Conservation (phyloP, 129 eudicot genomes). For the Saussurea involucrata region DNA sequence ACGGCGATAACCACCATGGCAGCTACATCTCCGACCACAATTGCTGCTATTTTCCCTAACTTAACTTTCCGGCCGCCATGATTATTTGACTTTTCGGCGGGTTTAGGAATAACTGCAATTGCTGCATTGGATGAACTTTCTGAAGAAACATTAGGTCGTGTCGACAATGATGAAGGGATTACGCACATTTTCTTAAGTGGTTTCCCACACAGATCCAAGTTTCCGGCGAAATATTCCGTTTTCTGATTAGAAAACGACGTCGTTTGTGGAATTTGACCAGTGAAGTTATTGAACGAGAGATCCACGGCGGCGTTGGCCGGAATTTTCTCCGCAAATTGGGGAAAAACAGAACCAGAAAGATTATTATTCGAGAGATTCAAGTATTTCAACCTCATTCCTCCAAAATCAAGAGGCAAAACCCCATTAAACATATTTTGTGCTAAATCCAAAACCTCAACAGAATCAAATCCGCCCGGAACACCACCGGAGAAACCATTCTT, state of each 20-base stretch:
- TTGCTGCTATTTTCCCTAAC: slow-evolving; percentile 46
- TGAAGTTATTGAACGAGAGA: slow-evolving; percentile 64
- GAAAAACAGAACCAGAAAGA: slow-evolving; percentile 49
- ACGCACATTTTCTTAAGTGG: slow-evolving; percentile 57
- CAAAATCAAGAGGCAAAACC: slow-evolving; percentile 53
- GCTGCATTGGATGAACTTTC: slow-evolving; percentile 25
- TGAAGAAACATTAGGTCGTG: slow-evolving; percentile 46
- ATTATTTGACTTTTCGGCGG: slow-evolving; percentile 16
- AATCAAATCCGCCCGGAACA: slow-evolving; percentile 52
- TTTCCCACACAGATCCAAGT: slow-evolving; percentile 68
- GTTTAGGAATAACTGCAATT: slow-evolving; percentile 76
- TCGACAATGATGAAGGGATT: slow-evolving; percentile 64
- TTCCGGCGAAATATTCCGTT: slow-evolving; percentile 56
- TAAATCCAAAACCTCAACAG: slow-evolving; percentile 49
- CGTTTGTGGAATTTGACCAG: slow-evolving; percentile 67
- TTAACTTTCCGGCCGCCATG: slow-evolving; percentile 37
- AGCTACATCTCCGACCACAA: slow-evolving; percentile 58
- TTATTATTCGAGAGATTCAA: slow-evolving; percentile 71
- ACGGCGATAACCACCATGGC: slow-evolving; percentile 51
- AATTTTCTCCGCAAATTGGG: slow-evolving; percentile 33
- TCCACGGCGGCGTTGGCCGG: slow-evolving; percentile 60
- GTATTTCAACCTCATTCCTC: slow-evolving; percentile 50
- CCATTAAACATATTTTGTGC: slow-evolving; percentile 65
- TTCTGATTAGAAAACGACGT: slow-evolving; percentile 41
- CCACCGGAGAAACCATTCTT: slow-evolving; percentile 56